A percentile compares a stretch with the other conserved stretches of the same genome.
Conservation (phyloP, 2,329 filamentous ascomycete genomes). For the Calonectria montana region DNA sequence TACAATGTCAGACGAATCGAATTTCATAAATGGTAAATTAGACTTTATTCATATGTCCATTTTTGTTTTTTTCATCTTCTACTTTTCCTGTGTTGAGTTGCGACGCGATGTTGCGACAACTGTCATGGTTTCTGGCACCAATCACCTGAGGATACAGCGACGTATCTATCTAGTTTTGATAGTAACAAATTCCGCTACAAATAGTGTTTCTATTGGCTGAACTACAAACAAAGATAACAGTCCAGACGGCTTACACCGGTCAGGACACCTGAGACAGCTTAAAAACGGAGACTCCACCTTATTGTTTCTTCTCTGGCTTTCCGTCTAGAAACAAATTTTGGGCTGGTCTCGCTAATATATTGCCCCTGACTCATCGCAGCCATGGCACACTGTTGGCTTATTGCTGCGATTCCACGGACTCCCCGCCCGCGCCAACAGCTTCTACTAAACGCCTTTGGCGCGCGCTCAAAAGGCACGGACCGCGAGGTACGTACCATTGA, state of each 20-base stretch:
- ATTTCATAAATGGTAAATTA: no score
- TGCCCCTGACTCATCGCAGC: neutral
- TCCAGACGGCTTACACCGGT: neutral
- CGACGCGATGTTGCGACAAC: neutral
- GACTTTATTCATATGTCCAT: no score
- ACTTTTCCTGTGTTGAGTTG: neutral
- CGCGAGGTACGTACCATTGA: constrained; percentile 11
- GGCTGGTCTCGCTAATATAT: neutral
- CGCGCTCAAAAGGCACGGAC: constrained; percentile 5
- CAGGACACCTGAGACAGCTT: neutral
- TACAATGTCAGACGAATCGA: no score
- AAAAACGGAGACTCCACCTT: neutral
- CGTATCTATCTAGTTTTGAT: neutral
- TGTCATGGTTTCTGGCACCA: neutral
- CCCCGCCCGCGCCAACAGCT: neutral
- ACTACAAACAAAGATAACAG: neutral
- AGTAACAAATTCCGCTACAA: neutral
- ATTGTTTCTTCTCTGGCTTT: neutral
- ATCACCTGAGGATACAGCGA: neutral
- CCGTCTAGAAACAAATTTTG: neutral
- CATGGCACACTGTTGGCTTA: neutral
- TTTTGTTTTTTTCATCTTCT: neutral
- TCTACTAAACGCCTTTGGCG: constrained; percentile 13
- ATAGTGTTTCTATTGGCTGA: neutral
- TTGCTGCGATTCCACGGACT: neutral